Conservation (phyloP, 108 stramenopile species). For the Cylindrotheca closterium region DNA sequence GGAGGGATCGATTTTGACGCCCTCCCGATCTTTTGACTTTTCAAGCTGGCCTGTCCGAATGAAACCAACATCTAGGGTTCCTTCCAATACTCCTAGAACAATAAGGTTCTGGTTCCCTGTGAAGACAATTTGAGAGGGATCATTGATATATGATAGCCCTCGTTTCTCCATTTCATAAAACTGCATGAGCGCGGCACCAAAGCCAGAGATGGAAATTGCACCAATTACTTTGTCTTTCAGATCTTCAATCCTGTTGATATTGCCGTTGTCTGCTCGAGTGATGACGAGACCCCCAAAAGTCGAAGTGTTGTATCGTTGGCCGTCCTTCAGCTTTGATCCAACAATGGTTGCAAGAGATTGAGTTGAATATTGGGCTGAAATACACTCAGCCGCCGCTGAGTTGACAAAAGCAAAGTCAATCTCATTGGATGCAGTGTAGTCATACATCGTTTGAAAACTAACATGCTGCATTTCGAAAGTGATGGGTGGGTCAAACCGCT, state of each 20-base stretch:
- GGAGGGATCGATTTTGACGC: slow-evolving; percentile 12
- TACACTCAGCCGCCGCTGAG: slow-evolving; percentile 24
- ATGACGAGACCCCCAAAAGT: slow-evolving; percentile 30
- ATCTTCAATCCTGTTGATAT: slow-evolving; percentile 23
- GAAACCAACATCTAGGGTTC: slow-evolving; percentile 42
- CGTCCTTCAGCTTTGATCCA: slow-evolving; percentile 1
- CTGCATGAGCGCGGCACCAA: slow-evolving; percentile 38
- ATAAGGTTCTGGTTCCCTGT: slow-evolving; percentile 29
- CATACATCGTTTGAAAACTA: background rate
- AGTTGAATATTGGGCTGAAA: slow-evolving; percentile 25
- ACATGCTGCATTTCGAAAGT: slow-evolving; percentile 17
- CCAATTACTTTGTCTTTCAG: slow-evolving; percentile 33
- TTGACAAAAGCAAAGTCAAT: slow-evolving; percentile 36
- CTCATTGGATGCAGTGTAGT: background rate
- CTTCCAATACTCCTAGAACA: slow-evolving; percentile 30
- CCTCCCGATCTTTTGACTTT: slow-evolving; percentile 8
- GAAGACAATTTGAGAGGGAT: slow-evolving; percentile 32
- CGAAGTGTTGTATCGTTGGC: slow-evolving; percentile 1
- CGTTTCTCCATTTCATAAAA: slow-evolving; percentile 28
- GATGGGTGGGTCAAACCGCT: slow-evolving; percentile 27
- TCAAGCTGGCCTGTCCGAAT: slow-evolving; percentile 36
- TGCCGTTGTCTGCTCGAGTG: slow-evolving; percentile 7
- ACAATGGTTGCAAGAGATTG: slow-evolving; percentile 25
- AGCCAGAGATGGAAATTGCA: slow-evolving; percentile 23
- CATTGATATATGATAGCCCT: slow-evolving; percentile 33